Evolutionary conservation across 176 grass and related monocot genomes (phyloP), one percentile per base, ranked within the genome.

Genomic region (Zoysia pacifica): DNA sequence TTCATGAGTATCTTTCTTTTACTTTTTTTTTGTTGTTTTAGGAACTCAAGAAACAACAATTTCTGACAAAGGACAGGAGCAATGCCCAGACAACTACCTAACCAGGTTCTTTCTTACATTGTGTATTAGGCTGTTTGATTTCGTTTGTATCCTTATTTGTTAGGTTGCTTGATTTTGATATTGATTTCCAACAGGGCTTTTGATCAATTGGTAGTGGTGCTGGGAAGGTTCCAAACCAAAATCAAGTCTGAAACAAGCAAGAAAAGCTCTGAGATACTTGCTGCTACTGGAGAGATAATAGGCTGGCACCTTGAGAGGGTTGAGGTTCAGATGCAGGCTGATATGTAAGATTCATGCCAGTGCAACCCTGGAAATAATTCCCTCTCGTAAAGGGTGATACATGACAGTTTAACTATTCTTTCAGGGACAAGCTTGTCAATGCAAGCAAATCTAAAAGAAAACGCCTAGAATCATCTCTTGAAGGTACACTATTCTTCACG

Each of bases 381-480:
- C 62, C 35, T 49, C 65, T 82, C 45, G 36, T 11, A 62, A 7
- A 62, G 59, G 56, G 19, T 87, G 40, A 89, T 37, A 16, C 39
- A 73, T 79, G 60, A 1, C 68, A 76, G 5, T 75, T 83, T 78
- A 79, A 65, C 59, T 85, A 7, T 67, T 69, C 65, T 91, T 88
- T 71, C 81, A 99, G 96, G 74, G 82, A 81, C 48, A 95, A 95
- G 79, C 69, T 99, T 61, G 61, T 99, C 9, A 78, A 67, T 59
- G 78, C 64, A 76, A 85, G 92, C 50, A 99, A 88, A 78, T 93
- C 86, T 51, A 93, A 95, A 87, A 87, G 88, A 74, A 95, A 91
- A 78, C 86, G 80, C 9, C 18, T 99, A 78, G 96, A 99, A 79
- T 99, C 86, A 81, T 89, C 91, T 89, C 87, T 95, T 78, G 81